A percentile compares a stretch with the other conserved stretches of the same genome.
These are phyloP conservation scores for Leonotis leonurus DNA, from an alignment of 257 asterid species.

Conservation along the genomic window DNA sequence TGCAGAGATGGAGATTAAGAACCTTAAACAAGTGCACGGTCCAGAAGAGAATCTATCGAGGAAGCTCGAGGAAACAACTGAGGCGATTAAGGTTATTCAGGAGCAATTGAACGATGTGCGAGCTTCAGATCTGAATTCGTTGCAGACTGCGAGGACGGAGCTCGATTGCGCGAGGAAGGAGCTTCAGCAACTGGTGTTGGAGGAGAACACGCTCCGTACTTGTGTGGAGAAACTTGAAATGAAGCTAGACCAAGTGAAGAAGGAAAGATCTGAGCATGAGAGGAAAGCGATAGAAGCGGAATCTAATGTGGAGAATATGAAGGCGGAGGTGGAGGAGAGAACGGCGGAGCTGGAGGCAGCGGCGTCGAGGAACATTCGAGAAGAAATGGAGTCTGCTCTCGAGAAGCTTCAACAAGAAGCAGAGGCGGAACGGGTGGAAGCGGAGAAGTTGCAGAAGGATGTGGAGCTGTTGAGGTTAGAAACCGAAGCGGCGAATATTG, in stretches of 20 bases:
- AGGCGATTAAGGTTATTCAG: constrained; percentile 49
- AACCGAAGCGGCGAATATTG: constrained; percentile 30
- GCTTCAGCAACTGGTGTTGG: constrained; percentile 30
- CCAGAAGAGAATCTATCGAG: constrained; percentile 30
- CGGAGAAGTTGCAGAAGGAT: constrained; percentile 29
- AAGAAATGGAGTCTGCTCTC: constrained; percentile 34
- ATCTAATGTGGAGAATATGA: constrained; percentile 22
- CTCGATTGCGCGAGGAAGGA: constrained; percentile 35
- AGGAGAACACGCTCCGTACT: constrained; percentile 24
- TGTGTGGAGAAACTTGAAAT: constrained; percentile 35
- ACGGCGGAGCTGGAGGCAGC: constrained; percentile 41
- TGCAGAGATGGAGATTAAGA: constrained; percentile 35
- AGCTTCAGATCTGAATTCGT: constrained; percentile 36
- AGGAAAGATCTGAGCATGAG: constrained; percentile 27
- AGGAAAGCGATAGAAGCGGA: constrained; percentile 40
- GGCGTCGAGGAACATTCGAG: constrained; percentile 17
- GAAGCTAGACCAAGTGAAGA: constrained; percentile 36
- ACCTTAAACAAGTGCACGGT: constrained; percentile 36
- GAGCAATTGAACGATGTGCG: constrained; percentile 54
- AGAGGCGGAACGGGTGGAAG: constrained; percentile 28
- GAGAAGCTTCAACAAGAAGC: constrained; percentile 31
- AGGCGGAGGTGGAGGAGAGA: constrained; percentile 26
- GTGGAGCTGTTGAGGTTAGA: constrained; percentile 30
- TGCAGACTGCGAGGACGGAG: constrained; percentile 31
- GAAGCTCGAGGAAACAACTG: constrained; percentile 62